A percentile compares a stretch with the other conserved stretches of the same genome.
Conservation (phyloP, 352 stramenopile species). For the Globisporangium rhizosaccharum region DNA sequence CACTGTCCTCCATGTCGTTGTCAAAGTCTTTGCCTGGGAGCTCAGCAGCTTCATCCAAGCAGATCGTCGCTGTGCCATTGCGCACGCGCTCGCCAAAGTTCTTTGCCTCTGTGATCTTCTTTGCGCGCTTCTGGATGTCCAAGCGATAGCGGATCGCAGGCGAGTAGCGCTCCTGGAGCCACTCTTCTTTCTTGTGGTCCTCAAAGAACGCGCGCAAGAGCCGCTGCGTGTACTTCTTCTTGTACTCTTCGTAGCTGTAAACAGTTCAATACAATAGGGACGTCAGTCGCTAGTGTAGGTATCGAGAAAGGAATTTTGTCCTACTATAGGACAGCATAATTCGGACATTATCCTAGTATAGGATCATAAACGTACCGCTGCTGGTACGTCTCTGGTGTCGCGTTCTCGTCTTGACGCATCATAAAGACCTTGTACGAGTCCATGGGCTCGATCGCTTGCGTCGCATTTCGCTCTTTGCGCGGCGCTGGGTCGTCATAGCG, state of each 20-base stretch:
- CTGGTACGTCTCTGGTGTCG: conserved; percentile 74
- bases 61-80: conserved; percentile 45
- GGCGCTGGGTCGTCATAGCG: conserved; percentile 13
- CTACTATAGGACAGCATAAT: neutral
- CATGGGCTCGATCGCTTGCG: conserved; percentile 56
- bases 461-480: conserved; percentile 25
- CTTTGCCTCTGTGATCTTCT: conserved; percentile 72
- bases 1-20: conserved; percentile 77
- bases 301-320: neutral
- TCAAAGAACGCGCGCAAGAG: conserved; percentile 83
- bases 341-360: neutral
- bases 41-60: conserved; percentile 49
- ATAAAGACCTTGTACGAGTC: conserved; percentile 87
- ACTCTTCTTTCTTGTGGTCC: conserved; percentile 79
- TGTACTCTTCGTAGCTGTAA: conserved; percentile 76
- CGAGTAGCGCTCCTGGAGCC: conserved; percentile 84
- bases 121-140: conserved; percentile 55
- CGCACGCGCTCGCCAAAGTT: conserved; percentile 63
- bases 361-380: conserved; percentile 26
- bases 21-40: conserved; percentile 45
- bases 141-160: conserved; percentile 64
- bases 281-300: neutral
- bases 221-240: conserved; percentile 81
- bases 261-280: neutral
- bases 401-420: conserved; percentile 83